Conservation (phyloP, 352 stramenopile genomes). For the Aphanomyces stellatus region DNA sequence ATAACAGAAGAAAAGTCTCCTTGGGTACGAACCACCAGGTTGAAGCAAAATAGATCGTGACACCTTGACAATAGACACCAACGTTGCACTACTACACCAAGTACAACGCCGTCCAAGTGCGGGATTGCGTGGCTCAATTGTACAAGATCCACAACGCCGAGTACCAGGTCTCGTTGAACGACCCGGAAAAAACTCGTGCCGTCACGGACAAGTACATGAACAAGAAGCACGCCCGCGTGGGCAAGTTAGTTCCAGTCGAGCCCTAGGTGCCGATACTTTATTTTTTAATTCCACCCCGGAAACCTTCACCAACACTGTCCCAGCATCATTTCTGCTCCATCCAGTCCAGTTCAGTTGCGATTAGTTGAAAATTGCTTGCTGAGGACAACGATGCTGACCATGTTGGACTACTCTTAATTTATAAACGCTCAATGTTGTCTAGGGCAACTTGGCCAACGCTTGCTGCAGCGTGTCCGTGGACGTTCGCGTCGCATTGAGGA, state of each 20-base stretch:
- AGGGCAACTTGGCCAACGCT: neutral
- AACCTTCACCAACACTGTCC: no score
- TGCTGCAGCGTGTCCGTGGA: neutral
- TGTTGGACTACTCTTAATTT: neutral
- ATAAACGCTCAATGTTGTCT: neutral
- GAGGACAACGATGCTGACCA: neutral
- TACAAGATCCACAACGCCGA: conserved; percentile 50
- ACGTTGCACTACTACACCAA: conserved; percentile 69
- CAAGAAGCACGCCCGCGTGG: conserved; percentile 7
- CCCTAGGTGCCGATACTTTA: neutral
- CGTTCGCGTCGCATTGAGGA: conserved; percentile 16
- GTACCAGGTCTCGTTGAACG: conserved; percentile 43
- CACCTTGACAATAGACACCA: no score
- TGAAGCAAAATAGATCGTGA: no score
- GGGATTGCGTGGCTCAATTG: conserved; percentile 59
- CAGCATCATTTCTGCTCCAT: no score
- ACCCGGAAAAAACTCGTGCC: conserved; percentile 71
- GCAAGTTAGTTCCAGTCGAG: conserved; percentile 2
- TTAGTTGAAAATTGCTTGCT: no score
- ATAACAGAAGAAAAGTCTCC: conserved; percentile 39
- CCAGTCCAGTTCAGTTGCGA: no score
- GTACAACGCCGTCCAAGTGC: conserved; percentile 63
- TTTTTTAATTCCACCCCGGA: no score
- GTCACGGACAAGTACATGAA: conserved; percentile 75
- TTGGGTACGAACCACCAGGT: no score